A percentile compares a stretch with the other conserved stretches of the same genome.
Evolutionary conservation across 2,329 filamentous ascomycete species (phyloP).

Genomic region (Neonectria magnoliae): DNA sequence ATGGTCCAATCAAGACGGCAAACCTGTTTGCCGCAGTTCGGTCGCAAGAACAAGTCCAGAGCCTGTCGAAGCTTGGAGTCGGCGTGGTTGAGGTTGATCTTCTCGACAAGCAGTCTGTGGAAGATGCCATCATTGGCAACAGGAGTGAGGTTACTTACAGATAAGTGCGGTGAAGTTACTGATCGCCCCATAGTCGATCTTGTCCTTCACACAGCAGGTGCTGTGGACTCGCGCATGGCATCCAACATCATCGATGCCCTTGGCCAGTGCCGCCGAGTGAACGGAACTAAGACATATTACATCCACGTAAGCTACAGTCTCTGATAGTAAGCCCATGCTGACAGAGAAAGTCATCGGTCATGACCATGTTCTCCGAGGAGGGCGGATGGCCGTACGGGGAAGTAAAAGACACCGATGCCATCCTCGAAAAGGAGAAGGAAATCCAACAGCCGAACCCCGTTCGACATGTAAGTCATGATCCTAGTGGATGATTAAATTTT

Average conservation of each 20-base stretch:
- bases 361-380: constrained; percentile 40
- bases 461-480: constrained; percentile 36
- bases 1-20: constrained; percentile 36
- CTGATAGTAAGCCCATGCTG: background rate
- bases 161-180: background rate
- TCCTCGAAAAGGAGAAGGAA: constrained; percentile 45
- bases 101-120: constrained; percentile 40
- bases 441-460: constrained; percentile 41
- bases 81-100: constrained; percentile 47
- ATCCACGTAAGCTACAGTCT: constrained; percentile 45
- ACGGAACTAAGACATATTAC: constrained; percentile 42
- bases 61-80: constrained; percentile 44
- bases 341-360: constrained; percentile 40
- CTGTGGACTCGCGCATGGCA: constrained; percentile 39
- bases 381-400: constrained; percentile 46
- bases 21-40: constrained; percentile 47
- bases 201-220: constrained; percentile 50
- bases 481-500: no score
- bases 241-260: constrained; percentile 48
- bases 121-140: constrained; percentile 35
- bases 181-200: constrained; percentile 46
- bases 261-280: constrained; percentile 42
- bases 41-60: constrained; percentile 46
- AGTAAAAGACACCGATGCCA: constrained; percentile 44
- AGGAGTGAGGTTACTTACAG: constrained; percentile 34